phyloP scores from a whole-genome alignment of 768 basidiomycete genomes.

The Arthromyces matolae region DNA sequence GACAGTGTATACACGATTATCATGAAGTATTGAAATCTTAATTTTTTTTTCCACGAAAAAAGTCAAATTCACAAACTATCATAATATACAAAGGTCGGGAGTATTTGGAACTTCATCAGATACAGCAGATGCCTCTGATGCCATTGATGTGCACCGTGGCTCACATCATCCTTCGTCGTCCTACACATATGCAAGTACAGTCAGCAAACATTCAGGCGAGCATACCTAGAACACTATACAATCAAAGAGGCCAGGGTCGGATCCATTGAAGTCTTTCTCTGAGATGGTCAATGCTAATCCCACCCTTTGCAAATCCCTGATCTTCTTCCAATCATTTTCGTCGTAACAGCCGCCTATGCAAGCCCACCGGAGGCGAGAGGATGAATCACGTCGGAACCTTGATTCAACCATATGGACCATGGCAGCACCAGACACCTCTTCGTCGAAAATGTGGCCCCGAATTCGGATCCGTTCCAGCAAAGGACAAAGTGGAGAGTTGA shows the following conservation, averaged over 20 bases:
- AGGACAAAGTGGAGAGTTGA: background rate
- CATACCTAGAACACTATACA: too few relatives aligned
- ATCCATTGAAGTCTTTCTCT: background rate
- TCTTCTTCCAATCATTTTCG: background rate
- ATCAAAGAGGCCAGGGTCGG: background rate
- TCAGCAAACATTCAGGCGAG: too few relatives aligned
- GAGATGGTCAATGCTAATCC: background rate
- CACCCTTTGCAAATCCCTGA: background rate
- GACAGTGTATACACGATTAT: too few relatives aligned
- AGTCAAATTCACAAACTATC: too few relatives aligned
- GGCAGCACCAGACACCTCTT: background rate
- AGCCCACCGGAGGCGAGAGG: background rate
- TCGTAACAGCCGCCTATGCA: background rate
- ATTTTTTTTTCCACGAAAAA: too few relatives aligned
- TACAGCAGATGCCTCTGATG: too few relatives aligned
- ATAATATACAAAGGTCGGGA: too few relatives aligned
- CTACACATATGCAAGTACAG: too few relatives aligned
- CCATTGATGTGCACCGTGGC: too few relatives aligned
- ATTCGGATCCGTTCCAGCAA: background rate
- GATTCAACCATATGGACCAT: conserved; percentile 1
- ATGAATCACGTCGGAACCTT: background rate
- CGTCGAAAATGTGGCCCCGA: background rate
- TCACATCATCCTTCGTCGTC: too few relatives aligned
- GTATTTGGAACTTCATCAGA: too few relatives aligned
- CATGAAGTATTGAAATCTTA: too few relatives aligned